Evolutionary conservation across 208 protist species (phyloP), one percentile per base, ranked within the genome.

Genomic region (Trypanosoma avium): DNA sequence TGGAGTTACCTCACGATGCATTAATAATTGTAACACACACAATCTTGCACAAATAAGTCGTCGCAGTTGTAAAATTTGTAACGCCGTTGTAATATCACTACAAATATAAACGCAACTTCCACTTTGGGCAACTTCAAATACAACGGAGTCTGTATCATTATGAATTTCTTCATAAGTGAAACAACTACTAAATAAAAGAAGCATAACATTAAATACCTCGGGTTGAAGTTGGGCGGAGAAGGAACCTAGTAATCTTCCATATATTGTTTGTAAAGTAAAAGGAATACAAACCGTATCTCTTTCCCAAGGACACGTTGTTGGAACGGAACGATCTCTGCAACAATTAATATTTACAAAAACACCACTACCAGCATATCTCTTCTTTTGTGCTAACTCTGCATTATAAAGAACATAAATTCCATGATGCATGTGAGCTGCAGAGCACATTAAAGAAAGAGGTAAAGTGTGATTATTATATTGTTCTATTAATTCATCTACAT

Each of bases 51-150:
- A 92, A 52, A 79, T 70, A 9, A 92, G 74, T 27, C 86, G 80
- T 40, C 86, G 86, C 13, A 92, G 73, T 61, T 89, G 86, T 21
- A 89, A 57, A 24, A 92, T 61, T 65, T 89, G 77, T 61, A 82
- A 66, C 9, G 74, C 79, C 1, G 82, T 89, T 47, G 80, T 73
- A 12, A 32, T 58, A 60, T 92, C 86, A 54, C 74, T 80, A 35
- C 49, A 55, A 43, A 92, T 81, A 58, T 62, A 65, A 67, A 80
- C 40, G 60, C 59, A 36, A 80, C 69, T 66, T 56, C 72, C 56
- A 73, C 83, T 72, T 74, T 85, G 61, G 46, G 62, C 29, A 73
- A 72, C 67, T 26, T 72, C 80, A 42, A 74, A 72, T 46, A 80
- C 75, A 4, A 81, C 54, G 27, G 53, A 70, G 15, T 22, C 59